Base-by-base conservation (phyloP, 202 grass and related monocot genomes). In the Setaria viridis region DNA sequence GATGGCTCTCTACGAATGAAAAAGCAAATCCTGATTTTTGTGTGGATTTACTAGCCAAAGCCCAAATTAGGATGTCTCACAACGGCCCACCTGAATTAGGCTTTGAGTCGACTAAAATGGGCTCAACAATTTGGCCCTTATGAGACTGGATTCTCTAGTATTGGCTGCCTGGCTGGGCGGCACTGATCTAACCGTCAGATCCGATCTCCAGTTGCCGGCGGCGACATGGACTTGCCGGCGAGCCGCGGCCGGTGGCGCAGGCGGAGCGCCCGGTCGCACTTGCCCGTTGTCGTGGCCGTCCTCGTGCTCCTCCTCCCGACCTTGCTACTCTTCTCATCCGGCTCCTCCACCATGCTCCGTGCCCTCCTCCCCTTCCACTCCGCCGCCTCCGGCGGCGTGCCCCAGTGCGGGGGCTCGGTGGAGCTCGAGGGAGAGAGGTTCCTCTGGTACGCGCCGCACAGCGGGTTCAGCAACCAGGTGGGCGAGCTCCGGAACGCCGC, bases 381-480 rank as follows among this genome's bases (percentile, higher is more conserved):
- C 66, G 19, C 58, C 32, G 71, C 86, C 78, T 30, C 64, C 37
- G 77, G 35, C 49, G 72, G 66, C 75, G 25, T 59, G 32, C 41
- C 1, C 43, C 58, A 66, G 47, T 92, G 90, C 65, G 90, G 80
- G 49, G 54, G 33, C 46, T 87, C 78, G 39, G 30, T 63, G 50
- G 87, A 85, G 59, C 73, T 85, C 53, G 67, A 81, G 47, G 88
- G 91, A 15, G 80, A 94, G 72, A 91, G 90, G 67, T 99, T 99
- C 83, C 82, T 99, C 32, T 99, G 90, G 93, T 99, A 96, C 82
- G 94, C 97, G 5, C 94, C 97, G 47, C 97, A 99, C 82, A 99
- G 93, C 85, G 93, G 93, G 6, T 96, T 99, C 87, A 96, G 88
- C 82, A 99, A 99, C 82, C 97, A 99, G 91, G 82, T 99, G 42